Base-by-base conservation (phyloP, 805 yeast genomes). In the Saccharomycodes ludwigii region DNA sequence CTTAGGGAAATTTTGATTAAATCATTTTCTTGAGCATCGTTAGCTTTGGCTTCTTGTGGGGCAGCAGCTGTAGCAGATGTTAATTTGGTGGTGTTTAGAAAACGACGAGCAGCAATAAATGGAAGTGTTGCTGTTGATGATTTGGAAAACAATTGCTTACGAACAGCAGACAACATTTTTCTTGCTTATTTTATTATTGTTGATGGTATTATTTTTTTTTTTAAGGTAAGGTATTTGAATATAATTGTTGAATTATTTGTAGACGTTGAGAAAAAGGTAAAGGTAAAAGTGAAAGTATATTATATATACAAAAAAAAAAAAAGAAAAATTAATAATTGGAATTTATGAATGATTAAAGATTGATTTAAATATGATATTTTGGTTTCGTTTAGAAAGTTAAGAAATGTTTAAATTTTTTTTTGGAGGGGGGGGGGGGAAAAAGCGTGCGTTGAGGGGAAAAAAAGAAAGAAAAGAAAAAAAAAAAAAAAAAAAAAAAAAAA, bases 1-100 rank as follows among this genome's bases (percentile, higher is more conserved):
- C 94, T 93, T 41, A 88, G 69, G 12, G 71, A 69, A 44, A 81
- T 70, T 30, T 58, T 54, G 34, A 65, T 56, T 21, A 53, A 23
- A 25, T 56, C 60, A 30, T 45, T 51, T n/a, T 33, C 41, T 3
- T 24, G 26, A 10, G 24, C 18, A 16, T 27, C 32, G 25, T 28
- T 27, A 7, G 36, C 32, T n/a, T 24, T 32, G 21, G 23, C 24
- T 12, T 21, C 33, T 5, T 26, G 13, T 50, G 14, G 27, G 5
- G 24, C 36, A 33, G 29, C 29, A 11, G 37, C 34, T 5, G 48
- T 36, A 4, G 47, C 43, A 8, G 44, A 39, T 4, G 45, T 46
- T 28, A 43, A 10, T 6, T 8, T n/a, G 14, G n/a, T 14, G 16
- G 26, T 20, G 21, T 20, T 20, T 7, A 10, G 32, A 28, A 37